Percentiles rank a stretch among this genome's conserved stretches.
Conservation (phyloP, 495 filamentous ascomycete species). For the Podospora australis region DNA sequence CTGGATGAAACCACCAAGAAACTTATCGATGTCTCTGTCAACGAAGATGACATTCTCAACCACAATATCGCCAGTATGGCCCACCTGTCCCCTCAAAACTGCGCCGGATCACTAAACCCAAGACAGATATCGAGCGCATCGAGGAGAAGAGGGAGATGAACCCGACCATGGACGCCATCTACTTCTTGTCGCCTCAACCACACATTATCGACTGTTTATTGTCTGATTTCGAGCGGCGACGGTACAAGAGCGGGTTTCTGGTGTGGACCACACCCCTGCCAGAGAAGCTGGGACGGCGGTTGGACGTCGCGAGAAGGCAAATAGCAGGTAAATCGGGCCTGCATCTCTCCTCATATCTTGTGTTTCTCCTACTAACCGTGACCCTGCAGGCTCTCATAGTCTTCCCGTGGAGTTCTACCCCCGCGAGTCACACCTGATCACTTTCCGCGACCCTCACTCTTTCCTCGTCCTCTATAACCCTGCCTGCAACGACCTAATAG, state of each 20-base stretch:
- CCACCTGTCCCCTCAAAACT: background rate
- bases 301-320: conserved; percentile 57
- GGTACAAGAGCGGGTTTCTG: conserved; percentile 67
- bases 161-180: conserved; percentile 85
- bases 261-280: conserved; percentile 68
- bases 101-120: conserved; percentile 12
- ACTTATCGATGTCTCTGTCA: conserved; percentile 79
- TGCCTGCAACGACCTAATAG: conserved; percentile 74
- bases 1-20: conserved; percentile 73
- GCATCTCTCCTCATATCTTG: conserved; percentile 4
- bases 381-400: conserved; percentile 53
- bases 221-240: conserved; percentile 76
- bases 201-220: conserved; percentile 90
- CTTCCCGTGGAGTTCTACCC: conserved; percentile 84
- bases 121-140: conserved; percentile 80
- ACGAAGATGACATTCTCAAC: conserved; percentile 92
- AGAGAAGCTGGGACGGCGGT: conserved; percentile 33
- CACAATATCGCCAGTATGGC: conserved; percentile 85
- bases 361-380: conserved; percentile 4
- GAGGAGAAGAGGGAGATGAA: conserved; percentile 75
- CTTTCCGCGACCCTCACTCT: conserved; percentile 89
- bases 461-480: conserved; percentile 92
- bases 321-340: conserved; percentile 51
- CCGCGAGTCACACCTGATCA: conserved; percentile 83
- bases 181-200: conserved; percentile 75